Base-by-base conservation (phyloP, 2,329 filamentous ascomycete species). In the Sclerotinia trifoliorum region DNA sequence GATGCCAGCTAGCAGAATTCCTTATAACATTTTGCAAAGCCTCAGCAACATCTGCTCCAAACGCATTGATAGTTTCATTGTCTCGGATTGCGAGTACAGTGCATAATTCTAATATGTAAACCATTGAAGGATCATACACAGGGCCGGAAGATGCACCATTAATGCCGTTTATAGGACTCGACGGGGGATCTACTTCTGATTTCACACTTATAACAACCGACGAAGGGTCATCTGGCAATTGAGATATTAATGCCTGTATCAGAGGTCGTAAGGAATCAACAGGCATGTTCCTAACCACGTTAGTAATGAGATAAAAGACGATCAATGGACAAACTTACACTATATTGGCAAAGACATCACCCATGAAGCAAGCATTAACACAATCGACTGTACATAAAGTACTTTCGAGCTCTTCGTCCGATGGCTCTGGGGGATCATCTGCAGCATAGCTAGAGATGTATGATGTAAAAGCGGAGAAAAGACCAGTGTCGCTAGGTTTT, bases 391-490 rank as follows among this genome's bases (percentile, higher is more conserved):
- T 94, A 77, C 92, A 95, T 13, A 99, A 83, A 0, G 95, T 98
- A 77, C 95, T 97, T 76, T 99, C 95, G 42, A 99, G 84, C 78
- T 99, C 95, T 77, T 98, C 94, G 72, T 98, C 93, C 1, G 95
- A 98, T 2, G 95, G 95, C 80, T 99, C 95, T 0, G 95, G 95
- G 17, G 95, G 95, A 76, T 99, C 95, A 78, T 98, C 95, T 15
- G 95, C 96, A 54, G 96, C 95, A 78, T 99, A 98, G 78, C 94
- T 98, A n/a, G 94, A 96, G 44, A 99, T 93, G 76, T 98, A 99
- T 6, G 92, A 96, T 0, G 94, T 96, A 75, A 99, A 92, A 0
- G 94, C 93, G 5, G 94, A 97, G 78, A 99, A 93, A 62, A 99
- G 86, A 7, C 95, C 93, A 2, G 89, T 88, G 39, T 99, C 95